A percentile compares a stretch with the other conserved stretches of the same genome.
Conservation (phyloP, 768 basidiomycete genomes). For the Termitomyces sp. region DNA sequence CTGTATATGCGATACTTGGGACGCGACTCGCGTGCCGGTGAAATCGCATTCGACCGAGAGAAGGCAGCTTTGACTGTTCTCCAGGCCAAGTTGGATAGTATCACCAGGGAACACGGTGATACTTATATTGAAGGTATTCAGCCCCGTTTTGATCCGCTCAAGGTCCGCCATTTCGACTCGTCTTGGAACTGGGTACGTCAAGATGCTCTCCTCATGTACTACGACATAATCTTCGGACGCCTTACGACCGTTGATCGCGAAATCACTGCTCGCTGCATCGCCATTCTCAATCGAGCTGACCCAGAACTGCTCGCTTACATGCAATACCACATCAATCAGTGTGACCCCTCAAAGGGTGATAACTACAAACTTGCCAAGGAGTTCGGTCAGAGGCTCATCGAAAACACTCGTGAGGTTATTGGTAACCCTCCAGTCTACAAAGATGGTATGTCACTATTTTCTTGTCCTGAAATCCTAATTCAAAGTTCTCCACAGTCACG, state of each 20-base stretch:
- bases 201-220: slow-evolving; percentile 94
- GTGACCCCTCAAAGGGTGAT: slow-evolving; percentile 77
- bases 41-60: slow-evolving; percentile 83
- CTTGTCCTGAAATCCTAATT: background rate
- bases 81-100: slow-evolving; percentile 84
- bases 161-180: slow-evolving; percentile 97
- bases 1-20: slow-evolving; percentile 96
- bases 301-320: slow-evolving; percentile 89
- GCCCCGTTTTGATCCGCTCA: slow-evolving; percentile 90
- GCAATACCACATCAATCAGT: slow-evolving; percentile 90
- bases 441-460: slow-evolving; percentile 63
- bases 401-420: slow-evolving; percentile 86
- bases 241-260: slow-evolving; percentile 93
- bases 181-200: slow-evolving; percentile 99
- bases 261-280: slow-evolving; percentile 95
- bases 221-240: slow-evolving; percentile 96
- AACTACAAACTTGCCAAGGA: slow-evolving; percentile 95
- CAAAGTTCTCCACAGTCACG: slow-evolving; percentile 55
- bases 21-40: slow-evolving; percentile 89
- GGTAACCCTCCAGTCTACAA: slow-evolving; percentile 88
- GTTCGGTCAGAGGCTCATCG: slow-evolving; percentile 92
- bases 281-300: slow-evolving; percentile 96
- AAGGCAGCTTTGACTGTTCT: slow-evolving; percentile 67
- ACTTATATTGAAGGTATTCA: slow-evolving; percentile 91
- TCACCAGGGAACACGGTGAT: slow-evolving; percentile 91